Conservation (phyloP, 1,284 basidiomycete species). For the Ustilago sp. region DNA sequence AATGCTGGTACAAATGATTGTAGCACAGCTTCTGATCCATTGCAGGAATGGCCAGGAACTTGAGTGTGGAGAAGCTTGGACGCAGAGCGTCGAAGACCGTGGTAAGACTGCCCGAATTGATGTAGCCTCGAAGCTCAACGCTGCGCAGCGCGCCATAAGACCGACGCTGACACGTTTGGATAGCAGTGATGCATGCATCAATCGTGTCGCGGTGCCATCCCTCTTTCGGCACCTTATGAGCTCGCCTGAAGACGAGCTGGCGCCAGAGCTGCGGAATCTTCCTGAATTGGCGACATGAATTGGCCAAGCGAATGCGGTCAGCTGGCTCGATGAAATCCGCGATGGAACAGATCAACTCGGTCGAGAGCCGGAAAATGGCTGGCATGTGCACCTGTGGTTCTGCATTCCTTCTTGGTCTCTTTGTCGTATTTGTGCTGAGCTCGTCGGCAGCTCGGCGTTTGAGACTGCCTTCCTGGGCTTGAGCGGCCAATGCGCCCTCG, state of each 20-base stretch:
- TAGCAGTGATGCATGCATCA: conserved; percentile 10
- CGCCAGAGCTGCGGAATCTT: conserved; percentile 9
- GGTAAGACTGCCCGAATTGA: neutral
- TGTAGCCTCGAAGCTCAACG: conserved; percentile 4
- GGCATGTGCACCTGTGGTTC: neutral
- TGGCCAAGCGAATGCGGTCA: conserved; percentile 9
- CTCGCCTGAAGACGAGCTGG: conserved; percentile 3
- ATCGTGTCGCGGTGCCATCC: conserved; percentile 16
- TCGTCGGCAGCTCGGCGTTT: neutral
- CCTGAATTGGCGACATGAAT: conserved; percentile 1
- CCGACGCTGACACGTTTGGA: conserved; percentile 10
- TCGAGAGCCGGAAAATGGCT: neutral
- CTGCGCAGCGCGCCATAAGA: conserved; percentile 1
- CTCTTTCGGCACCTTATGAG: neutral
- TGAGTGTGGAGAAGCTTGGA: conserved; percentile 2
- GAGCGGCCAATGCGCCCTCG: neutral
- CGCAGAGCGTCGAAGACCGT: conserved; percentile 1
- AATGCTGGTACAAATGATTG: conserved; percentile 9
- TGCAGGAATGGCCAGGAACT: conserved; percentile 4
- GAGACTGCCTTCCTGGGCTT: neutral
- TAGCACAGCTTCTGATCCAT: conserved; percentile 12
- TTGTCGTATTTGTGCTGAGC: neutral
- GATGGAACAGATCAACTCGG: conserved; percentile 4
- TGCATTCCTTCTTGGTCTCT: neutral
- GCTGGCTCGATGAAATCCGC: conserved; percentile 5